A percentile compares a stretch with the other conserved stretches of the same genome.
Conservation (phyloP, 2,329 filamentous ascomycete genomes). For the Pseudogymnoascus sp. region DNA sequence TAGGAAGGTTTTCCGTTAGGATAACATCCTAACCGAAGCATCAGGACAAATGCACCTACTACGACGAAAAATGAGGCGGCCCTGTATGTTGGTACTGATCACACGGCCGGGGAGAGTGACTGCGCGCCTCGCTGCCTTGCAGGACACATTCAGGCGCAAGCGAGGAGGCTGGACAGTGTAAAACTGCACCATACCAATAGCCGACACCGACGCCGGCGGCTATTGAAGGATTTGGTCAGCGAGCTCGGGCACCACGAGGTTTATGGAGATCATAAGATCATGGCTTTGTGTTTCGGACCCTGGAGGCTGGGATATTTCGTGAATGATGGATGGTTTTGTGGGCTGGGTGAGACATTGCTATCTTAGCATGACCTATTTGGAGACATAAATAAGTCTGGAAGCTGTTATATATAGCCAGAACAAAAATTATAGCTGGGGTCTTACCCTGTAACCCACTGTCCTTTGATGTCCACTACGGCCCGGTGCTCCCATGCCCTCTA, state of each 20-base stretch:
- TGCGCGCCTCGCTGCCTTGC: background rate
- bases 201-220: background rate
- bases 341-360: background rate
- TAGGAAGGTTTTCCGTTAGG: no score
- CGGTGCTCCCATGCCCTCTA: background rate
- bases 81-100: background rate
- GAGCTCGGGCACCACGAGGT: background rate
- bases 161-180: background rate
- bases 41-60: background rate
- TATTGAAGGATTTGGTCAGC: background rate
- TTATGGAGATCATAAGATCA: background rate
- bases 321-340: background rate
- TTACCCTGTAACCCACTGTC: background rate
- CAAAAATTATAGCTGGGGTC: background rate
- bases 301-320: background rate
- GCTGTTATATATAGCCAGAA: background rate
- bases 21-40: background rate
- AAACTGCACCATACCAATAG: background rate
- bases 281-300: background rate
- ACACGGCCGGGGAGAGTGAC: background rate
- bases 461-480: background rate
- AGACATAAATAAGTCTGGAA: background rate
- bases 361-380: conserved; percentile 3
- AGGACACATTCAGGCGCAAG: background rate
- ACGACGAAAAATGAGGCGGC: background rate